Conservation (phyloP, 345 rosid genomes). For the Eucalyptus regnans region DNA sequence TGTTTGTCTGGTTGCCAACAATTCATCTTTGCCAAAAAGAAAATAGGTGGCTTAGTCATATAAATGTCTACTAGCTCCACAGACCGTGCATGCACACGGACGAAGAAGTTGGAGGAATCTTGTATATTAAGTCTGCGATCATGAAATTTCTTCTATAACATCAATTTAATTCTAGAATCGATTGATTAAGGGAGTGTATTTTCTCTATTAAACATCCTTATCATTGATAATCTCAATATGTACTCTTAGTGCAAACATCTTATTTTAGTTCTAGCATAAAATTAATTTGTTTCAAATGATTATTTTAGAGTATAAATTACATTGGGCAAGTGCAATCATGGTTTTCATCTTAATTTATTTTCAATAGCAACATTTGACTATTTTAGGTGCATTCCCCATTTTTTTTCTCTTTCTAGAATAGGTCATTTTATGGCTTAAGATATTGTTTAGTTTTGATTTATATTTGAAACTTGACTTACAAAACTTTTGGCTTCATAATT, state of each 20-base stretch:
- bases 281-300: neutral
- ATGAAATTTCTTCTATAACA: neutral
- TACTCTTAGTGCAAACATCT: neutral
- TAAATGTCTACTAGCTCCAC: neutral
- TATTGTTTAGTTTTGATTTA: neutral
- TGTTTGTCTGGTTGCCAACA: neutral
- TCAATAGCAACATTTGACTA: neutral
- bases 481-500: neutral
- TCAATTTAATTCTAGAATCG: neutral
- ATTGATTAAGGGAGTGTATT: neutral
- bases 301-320: neutral
- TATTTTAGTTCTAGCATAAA: neutral
- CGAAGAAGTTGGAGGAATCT: neutral
- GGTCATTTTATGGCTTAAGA: neutral
- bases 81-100: neutral
- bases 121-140: neutral
- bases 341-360: neutral
- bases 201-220: neutral
- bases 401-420: neutral
- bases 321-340: neutral
- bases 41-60: neutral
- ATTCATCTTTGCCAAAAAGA: too few relatives aligned
- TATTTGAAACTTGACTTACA: neutral
- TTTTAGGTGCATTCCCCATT: neutral
- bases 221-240: neutral